Conservation (phyloP, 345 rosid species). For the Barbarea vulgaris region DNA sequence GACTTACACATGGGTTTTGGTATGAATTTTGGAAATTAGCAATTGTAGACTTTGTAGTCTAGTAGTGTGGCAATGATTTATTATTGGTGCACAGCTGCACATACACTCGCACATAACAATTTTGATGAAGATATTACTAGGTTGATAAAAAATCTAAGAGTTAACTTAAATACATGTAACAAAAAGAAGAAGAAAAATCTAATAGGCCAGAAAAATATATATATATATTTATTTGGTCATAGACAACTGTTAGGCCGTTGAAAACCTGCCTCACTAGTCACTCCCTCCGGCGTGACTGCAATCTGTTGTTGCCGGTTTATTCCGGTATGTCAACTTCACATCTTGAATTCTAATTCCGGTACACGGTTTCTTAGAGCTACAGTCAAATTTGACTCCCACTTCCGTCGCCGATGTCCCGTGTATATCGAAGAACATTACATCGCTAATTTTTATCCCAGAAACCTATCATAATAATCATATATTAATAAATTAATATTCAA, state of each 20-base stretch:
- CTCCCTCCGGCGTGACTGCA: slow-evolving; percentile 61
- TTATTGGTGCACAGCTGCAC: not conserved
- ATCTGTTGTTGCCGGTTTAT: slow-evolving; percentile 50
- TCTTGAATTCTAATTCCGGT: slow-evolving; percentile 51
- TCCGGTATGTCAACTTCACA: slow-evolving; percentile 52
- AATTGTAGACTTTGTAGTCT: not conserved
- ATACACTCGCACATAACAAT: not conserved
- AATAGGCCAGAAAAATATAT: too few species aligned
- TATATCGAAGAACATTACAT: slow-evolving; percentile 52
- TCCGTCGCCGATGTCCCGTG: slow-evolving; percentile 67
- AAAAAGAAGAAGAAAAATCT: too few species aligned
- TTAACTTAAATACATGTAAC: too few species aligned
- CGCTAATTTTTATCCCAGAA: slow-evolving; percentile 61
- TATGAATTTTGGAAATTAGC: too few species aligned
- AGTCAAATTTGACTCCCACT: slow-evolving; percentile 63
- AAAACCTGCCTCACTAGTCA: slow-evolving; percentile 45
- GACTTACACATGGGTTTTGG: too few species aligned
- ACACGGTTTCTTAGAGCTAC: slow-evolving; percentile 59
- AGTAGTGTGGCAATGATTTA: not conserved
- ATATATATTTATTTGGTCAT: not conserved
- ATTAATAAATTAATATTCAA: not conserved
- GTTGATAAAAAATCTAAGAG: not conserved
- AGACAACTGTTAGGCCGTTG: slow-evolving; percentile 49
- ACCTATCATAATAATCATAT: slow-evolving; percentile 34
- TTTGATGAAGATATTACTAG: not conserved